Conservation (phyloP, 169 alveolate genomes). For the Perkinsus chesapeaki region DNA sequence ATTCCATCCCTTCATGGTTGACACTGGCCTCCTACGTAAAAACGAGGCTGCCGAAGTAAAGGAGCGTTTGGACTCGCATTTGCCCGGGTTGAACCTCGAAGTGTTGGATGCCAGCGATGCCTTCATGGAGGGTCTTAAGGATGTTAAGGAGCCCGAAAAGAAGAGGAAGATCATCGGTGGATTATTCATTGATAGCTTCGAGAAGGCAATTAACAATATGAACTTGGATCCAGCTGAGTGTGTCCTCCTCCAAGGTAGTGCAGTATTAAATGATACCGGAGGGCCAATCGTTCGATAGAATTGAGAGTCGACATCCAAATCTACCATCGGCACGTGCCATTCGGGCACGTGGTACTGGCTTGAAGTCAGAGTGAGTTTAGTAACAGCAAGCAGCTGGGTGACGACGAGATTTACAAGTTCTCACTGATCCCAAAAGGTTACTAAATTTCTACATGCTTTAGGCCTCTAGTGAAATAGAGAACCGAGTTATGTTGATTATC, state of each 20-base stretch:
- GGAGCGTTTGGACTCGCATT: constrained; percentile 16
- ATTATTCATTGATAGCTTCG: constrained; percentile 43
- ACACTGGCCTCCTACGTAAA: constrained; percentile 49
- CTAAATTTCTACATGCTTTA: too few relatives aligned
- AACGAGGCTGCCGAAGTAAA: constrained; percentile 30
- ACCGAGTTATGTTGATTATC: too few relatives aligned
- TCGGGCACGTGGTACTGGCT: too few relatives aligned
- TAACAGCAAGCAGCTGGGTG: too few relatives aligned
- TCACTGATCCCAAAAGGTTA: too few relatives aligned
- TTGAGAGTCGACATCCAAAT: too few relatives aligned
- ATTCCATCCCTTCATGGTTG: constrained; percentile 45
- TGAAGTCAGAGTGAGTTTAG: too few relatives aligned
- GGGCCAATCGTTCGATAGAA: too few relatives aligned
- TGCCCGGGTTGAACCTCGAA: constrained; percentile 30
- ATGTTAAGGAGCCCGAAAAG: constrained; percentile 48
- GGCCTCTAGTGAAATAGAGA: too few relatives aligned
- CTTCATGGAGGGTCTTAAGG: constrained; percentile 9
- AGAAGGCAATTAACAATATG: constrained; percentile 27
- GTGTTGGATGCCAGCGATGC: constrained; percentile 32
- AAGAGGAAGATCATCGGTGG: constrained; percentile 48
- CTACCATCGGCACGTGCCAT: too few relatives aligned
- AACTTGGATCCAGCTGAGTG: constrained; percentile 22
- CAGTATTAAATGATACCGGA: too few relatives aligned
- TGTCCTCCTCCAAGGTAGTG: constrained; percentile 34
- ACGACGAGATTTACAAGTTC: too few relatives aligned